These are phyloP conservation scores for Sclerotinia nivalis DNA, from an alignment of 2,329 filamentous ascomycete species.

Conservation along the genomic window DNA sequence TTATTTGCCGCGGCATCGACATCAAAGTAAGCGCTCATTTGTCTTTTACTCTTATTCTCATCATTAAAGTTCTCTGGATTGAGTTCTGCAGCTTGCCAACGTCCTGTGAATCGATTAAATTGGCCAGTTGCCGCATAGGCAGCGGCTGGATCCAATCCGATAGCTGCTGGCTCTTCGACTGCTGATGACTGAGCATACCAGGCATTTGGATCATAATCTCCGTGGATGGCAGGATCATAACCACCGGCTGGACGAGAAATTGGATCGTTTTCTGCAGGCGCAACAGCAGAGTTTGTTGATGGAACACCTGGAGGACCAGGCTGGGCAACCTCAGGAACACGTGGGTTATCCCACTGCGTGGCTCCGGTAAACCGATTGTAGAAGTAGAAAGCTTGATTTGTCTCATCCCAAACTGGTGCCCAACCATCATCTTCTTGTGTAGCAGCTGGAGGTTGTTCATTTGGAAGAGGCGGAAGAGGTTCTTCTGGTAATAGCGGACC, in stretches of 20 bases:
- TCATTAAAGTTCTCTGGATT: slow-evolving; percentile 78
- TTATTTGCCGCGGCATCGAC: slow-evolving; percentile 90
- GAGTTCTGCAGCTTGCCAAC: slow-evolving; percentile 69
- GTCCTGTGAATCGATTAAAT: slow-evolving; percentile 92
- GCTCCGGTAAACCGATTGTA: slow-evolving; percentile 75
- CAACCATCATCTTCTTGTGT: slow-evolving; percentile 71
- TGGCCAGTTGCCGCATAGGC: slow-evolving; percentile 67
- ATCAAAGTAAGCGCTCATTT: slow-evolving; percentile 95
- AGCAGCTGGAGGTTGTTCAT: slow-evolving; percentile 50
- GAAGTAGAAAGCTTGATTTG: slow-evolving; percentile 74
- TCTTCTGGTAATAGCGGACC: slow-evolving; percentile 41
- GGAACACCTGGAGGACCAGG: slow-evolving; percentile 37
- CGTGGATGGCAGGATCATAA: slow-evolving; percentile 95
- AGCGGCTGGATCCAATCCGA: slow-evolving; percentile 45
- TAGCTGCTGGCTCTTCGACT: slow-evolving; percentile 41
- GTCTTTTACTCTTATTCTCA: slow-evolving; percentile 80
- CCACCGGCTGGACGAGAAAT: slow-evolving; percentile 59
- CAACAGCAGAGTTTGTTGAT: slow-evolving; percentile 35
- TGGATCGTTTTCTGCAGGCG: slow-evolving; percentile 32
- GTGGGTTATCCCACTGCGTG: slow-evolving; percentile 85
- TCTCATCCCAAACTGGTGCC: slow-evolving; percentile 75
- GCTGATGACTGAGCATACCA: slow-evolving; percentile 74
- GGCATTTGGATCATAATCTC: slow-evolving; percentile 94
- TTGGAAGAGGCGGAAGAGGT: slow-evolving; percentile 29
- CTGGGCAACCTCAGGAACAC: slow-evolving; percentile 54